phyloP scores from a whole-genome alignment of 306 rosid species.

The Macrotyloma uniflorum region DNA sequence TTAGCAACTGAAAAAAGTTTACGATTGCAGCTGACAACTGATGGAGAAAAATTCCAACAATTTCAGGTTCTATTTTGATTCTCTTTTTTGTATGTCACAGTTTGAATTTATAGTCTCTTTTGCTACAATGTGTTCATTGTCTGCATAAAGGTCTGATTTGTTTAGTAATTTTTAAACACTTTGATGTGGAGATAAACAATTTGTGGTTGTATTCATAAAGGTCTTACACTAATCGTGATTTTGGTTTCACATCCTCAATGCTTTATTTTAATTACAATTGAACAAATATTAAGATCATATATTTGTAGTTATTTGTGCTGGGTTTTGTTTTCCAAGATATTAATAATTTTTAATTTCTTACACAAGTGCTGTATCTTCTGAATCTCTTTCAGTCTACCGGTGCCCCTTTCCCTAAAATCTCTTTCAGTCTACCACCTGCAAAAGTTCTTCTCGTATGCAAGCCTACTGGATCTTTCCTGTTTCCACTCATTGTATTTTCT shows the following conservation, averaged over 20 bases:
- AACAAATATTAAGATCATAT: background rate
- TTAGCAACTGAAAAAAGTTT: conserved; percentile 82
- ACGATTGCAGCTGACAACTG: conserved; percentile 82
- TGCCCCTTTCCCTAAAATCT: background rate
- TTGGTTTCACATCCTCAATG: conserved; percentile 6
- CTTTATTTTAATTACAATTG: background rate
- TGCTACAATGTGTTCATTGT: conserved; percentile 15
- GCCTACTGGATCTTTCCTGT: background rate
- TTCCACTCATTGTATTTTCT: background rate
- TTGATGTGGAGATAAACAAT: conserved; percentile 1
- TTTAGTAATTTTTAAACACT: conserved; percentile 4
- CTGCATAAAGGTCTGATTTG: conserved; percentile 24
- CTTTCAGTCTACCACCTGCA: background rate
- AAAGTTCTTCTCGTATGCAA: background rate
- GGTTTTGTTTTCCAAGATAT: conserved; percentile 10
- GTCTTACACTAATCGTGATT: background rate
- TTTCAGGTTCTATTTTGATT: conserved; percentile 67
- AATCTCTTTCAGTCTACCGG: background rate
- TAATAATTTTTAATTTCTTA: background rate
- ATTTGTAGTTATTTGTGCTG: background rate
- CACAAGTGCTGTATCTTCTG: background rate
- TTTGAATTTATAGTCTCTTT: conserved; percentile 17
- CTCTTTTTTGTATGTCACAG: conserved; percentile 17
- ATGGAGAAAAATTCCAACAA: conserved; percentile 95
- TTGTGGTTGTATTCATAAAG: conserved; percentile 21